Evolutionary conservation across 306 rosid species (phyloP), one percentile per base, ranked within the genome.

Genomic region (Senna tora): DNA sequence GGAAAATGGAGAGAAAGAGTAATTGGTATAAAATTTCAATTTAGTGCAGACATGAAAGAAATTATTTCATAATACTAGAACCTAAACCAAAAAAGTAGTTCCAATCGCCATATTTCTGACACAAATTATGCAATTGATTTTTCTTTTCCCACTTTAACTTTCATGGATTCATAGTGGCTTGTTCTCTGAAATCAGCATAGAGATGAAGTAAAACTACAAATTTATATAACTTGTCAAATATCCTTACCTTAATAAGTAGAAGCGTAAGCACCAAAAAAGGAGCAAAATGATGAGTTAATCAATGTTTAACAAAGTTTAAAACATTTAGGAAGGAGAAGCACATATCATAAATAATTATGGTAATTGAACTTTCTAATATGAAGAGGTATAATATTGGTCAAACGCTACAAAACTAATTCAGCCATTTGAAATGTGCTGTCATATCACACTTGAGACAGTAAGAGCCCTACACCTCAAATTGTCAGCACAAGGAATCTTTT

Each of bases 321-420:
- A 28, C 33, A 14, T 17, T 32, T 39, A 45, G 47, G 28, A 58
- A 65, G 30, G 22, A 36, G 21, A 65, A 46, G 17, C 49, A 58
- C 43, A 38, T 39, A 39, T 25, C 33, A 5, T 39, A 38, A 42
- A 62, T 20, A 62, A 38, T 39, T 66, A 49, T 43, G 32, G 12
- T 17, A 9, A 67, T 20, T 56, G 50, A 70, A 67, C 53, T 77
- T 67, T 64, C 64, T 43, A 74, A 41, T 55, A 55, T 82, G 57
- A 64, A 64, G 59, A 32, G 65, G 49, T 41, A 58, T 62, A 73
- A 42, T 14, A 56, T 50, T 49, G 32, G 21, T 43, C 36, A 45
- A 64, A 57, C 51, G 67, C 64, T 69, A 52, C 60, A 70, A 69
- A 57, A 21, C 74, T 72, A 73, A 80, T 71, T 59, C 65, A 50